Evolutionary conservation across 257 asterid genomes (phyloP).

Genomic region (Solanum pimpinellifolium): DNA sequence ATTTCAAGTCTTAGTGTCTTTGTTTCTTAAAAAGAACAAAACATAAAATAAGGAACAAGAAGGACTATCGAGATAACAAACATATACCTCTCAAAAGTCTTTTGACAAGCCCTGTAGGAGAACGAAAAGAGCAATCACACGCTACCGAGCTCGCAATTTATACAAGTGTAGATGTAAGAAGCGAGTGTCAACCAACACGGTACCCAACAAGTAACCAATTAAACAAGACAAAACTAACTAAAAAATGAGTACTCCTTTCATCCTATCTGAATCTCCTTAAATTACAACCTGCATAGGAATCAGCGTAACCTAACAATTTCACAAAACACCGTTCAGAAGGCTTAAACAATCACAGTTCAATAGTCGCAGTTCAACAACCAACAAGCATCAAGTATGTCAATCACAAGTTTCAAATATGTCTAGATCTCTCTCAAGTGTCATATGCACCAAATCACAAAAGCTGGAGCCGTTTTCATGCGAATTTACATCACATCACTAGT

Average conservation of each 20-base stretch:
- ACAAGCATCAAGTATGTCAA: not conserved
- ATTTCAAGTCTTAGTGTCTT: not conserved
- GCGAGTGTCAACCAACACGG: not conserved
- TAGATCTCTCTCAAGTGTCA: not conserved
- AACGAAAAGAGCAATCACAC: not conserved
- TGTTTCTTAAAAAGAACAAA: not conserved
- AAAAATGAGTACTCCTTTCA: not conserved
- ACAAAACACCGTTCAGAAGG: not conserved
- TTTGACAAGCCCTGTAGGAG: not conserved
- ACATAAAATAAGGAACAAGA: not conserved
- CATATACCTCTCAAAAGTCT: not conserved
- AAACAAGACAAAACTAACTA: not conserved
- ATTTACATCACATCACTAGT: no score
- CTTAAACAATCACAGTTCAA: not conserved
- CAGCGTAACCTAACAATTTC: not conserved
- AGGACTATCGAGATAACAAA: not conserved
- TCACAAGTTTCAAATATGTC: not conserved
- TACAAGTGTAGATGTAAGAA: not conserved
- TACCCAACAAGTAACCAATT: not conserved
- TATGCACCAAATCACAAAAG: not conserved
- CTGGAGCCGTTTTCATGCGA: no score
- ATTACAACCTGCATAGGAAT: not conserved
- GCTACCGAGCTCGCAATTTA: no score
- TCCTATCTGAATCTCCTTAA: not conserved
- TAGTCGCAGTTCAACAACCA: not conserved